Conservation (phyloP, 2,329 filamentous ascomycete genomes). For the Rhytidhysteron rufulum region DNA sequence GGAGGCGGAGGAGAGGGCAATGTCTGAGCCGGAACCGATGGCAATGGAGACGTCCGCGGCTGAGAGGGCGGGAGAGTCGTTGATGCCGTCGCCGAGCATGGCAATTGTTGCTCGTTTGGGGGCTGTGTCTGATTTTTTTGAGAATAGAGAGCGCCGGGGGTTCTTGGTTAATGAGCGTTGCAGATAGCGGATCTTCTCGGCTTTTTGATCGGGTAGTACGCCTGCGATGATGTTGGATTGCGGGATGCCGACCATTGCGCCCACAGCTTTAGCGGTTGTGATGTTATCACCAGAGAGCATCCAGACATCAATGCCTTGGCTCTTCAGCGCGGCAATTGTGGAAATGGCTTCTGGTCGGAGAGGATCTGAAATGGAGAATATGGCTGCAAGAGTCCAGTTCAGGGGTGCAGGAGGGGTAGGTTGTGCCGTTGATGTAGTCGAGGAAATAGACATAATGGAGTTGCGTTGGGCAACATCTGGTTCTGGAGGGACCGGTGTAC, state of each 20-base stretch:
- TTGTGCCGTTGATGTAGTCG: conserved; percentile 2
- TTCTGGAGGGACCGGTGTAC: too few relatives aligned
- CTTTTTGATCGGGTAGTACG: conserved; percentile 81
- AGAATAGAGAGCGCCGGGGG: background rate
- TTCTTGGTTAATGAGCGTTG: conserved; percentile 31
- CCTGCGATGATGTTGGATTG: conserved; percentile 74
- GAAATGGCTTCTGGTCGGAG: conserved; percentile 67
- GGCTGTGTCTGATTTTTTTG: conserved; percentile 10
- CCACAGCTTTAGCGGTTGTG: conserved; percentile 80
- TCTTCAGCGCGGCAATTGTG: conserved; percentile 62
- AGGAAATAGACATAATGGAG: background rate
- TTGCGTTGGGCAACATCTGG: too few relatives aligned
- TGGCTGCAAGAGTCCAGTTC: conserved; percentile 52
- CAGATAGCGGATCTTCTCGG: conserved; percentile 59
- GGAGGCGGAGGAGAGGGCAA: conserved; percentile 75
- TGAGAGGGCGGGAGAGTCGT: conserved; percentile 77
- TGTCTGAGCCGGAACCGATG: conserved; percentile 75
- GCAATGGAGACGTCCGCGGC: conserved; percentile 81
- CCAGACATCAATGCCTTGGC: conserved; percentile 70
- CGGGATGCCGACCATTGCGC: conserved; percentile 69
- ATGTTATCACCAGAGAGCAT: conserved; percentile 91
- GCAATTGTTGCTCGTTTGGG: conserved; percentile 58
- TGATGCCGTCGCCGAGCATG: conserved; percentile 85
- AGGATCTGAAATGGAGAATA: conserved; percentile 76
- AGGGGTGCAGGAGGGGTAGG: conserved; percentile 16